These are phyloP conservation scores for Pestalotiopsis sp. DNA, from an alignment of 2,329 filamentous ascomycete species.

Conservation along the genomic window DNA sequence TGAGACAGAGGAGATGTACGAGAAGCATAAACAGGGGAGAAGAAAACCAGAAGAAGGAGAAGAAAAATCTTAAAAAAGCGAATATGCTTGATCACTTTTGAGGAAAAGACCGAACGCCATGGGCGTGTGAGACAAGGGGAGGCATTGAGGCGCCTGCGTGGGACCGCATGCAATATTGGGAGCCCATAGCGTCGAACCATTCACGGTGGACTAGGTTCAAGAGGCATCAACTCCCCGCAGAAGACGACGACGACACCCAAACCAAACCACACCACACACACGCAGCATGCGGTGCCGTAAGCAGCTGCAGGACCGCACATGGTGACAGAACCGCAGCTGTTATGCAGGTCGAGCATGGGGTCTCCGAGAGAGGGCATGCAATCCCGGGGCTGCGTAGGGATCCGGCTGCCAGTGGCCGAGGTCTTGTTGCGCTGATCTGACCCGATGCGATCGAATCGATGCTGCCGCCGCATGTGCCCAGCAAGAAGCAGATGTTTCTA, in stretches of 20 bases:
- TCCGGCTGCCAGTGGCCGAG: neutral
- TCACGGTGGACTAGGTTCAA: conserved; percentile 16
- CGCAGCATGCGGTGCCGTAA: neutral
- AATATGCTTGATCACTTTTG: neutral
- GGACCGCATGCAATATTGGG: conserved; percentile 19
- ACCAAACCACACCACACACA: neutral
- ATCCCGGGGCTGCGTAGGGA: neutral
- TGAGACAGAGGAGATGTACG: conserved; percentile 10
- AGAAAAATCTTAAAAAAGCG: neutral
- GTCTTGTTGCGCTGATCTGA: neutral
- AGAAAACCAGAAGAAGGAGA: neutral
- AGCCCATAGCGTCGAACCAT: conserved; percentile 23
- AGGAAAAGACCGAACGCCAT: neutral
- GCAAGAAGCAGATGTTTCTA: neutral
- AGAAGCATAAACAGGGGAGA: conserved; percentile 6
- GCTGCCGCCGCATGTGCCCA: neutral
- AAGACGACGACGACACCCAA: too few relatives aligned
- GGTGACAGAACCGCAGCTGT: neutral
- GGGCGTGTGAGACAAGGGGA: conserved; percentile 9
- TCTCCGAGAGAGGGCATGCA: neutral
- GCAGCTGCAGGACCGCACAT: neutral
- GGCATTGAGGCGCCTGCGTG: conserved; percentile 3
- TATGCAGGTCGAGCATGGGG: neutral
- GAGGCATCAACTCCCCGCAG: neutral
- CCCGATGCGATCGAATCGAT: neutral